Conservation (phyloP, 805 yeast species). For the Kurtzmaniella fragi region DNA sequence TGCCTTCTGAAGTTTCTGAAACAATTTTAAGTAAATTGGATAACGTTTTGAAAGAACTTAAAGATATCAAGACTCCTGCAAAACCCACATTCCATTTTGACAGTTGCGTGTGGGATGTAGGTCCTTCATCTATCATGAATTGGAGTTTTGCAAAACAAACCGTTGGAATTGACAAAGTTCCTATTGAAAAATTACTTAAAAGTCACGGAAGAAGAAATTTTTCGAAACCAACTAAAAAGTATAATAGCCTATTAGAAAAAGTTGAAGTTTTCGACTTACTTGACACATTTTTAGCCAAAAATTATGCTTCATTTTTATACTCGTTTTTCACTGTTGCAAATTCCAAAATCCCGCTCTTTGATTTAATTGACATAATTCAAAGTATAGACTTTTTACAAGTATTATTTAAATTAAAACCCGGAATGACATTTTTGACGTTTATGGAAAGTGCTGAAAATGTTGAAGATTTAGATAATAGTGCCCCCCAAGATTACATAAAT, state of each 20-base stretch:
- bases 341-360: slow-evolving; percentile 28
- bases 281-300: slow-evolving; percentile 15
- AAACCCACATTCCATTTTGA: slow-evolving; percentile 7
- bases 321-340: slow-evolving; percentile 28
- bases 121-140: slow-evolving; percentile 21
- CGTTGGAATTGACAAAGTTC: slow-evolving; percentile 6
- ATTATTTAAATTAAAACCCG: slow-evolving; percentile 13
- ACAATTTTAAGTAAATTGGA: slow-evolving; percentile 26
- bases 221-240: neutral
- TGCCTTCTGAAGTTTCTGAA: slow-evolving; percentile 21
- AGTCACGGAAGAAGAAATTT: slow-evolving; percentile 7
- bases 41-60: slow-evolving; percentile 19
- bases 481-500: slow-evolving; percentile 7
- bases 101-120: slow-evolving; percentile 29
- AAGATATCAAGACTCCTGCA: slow-evolving; percentile 9
- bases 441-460: slow-evolving; percentile 10
- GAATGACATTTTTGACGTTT: slow-evolving; percentile 12
- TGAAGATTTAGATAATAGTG: slow-evolving; percentile 2
- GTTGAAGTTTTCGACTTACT: slow-evolving; percentile 8
- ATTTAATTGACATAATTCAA: slow-evolving; percentile 24
- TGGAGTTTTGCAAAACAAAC: slow-evolving; percentile 21
- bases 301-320: slow-evolving; percentile 15
- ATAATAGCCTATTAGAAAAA: slow-evolving; percentile 10
- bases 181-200: slow-evolving; percentile 9
- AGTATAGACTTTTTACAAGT: slow-evolving; percentile 20